Evolutionary conservation across 441 rosid genomes (phyloP), one percentile per base, ranked within the genome.

Genomic region (Euphorbia celastroides): DNA sequence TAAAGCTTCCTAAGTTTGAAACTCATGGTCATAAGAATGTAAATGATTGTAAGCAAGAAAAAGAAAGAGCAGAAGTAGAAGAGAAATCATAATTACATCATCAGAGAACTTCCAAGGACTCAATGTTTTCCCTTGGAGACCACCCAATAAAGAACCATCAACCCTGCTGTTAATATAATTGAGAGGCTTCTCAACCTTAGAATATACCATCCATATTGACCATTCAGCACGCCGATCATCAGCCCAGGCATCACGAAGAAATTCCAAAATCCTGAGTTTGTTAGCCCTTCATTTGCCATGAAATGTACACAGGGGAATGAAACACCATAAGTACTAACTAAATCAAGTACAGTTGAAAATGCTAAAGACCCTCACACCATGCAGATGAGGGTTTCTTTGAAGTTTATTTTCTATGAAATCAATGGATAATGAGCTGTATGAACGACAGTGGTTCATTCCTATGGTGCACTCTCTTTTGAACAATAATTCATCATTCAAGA

Each of bases 181-280:
- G 79, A 83, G 94, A 46, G 97, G 95, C 94, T 86, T 86, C 77
- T 90, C 93, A 72, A 91, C 94, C 70, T 87, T 93, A 3, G 96
- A 81, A 74, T 87, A 83, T 55, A 88, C 88, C 94, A 87, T 90
- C 98, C 98, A 90, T 81, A 93, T 90, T 26, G 98, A 93, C 98
- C 98, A 93, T 81, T 90, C 98, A 69, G 91, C 92, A 75, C 89
- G 88, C 28, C 97, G 87, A 71, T 91, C 93, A 67, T 63, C 78
- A 36, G 87, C 82, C 98, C 98, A 93, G 57, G 58, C 75, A 62
- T 85, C 86, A 66, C 72, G 82, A 36, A 93, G 83, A 81, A 80
- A 79, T 62, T 85, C 88, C 62, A 93, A 42, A 76, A 93, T 77
- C 72, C 78, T 82, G 48, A 70, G 81, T 77, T 74, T 84, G 74